phyloP scores from a whole-genome alignment of 2,329 filamentous ascomycete genomes.

The Phialemoniopsis sp. region DNA sequence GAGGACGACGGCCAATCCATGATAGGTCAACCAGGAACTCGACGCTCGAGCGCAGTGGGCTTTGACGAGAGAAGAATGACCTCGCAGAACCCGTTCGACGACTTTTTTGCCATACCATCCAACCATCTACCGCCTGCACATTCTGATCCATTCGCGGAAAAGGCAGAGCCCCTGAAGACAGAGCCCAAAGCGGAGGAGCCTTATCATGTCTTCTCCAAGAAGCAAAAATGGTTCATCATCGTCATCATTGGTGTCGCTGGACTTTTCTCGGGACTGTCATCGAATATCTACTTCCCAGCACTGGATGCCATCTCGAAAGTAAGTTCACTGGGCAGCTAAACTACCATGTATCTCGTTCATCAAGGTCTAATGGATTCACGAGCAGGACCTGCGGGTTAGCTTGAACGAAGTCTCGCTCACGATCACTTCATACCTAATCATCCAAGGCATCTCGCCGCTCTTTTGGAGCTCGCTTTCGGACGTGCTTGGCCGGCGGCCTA shows the following conservation, averaged over 20 bases:
- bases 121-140: background rate
- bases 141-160: background rate
- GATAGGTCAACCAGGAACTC: background rate
- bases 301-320: constrained; percentile 30
- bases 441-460: constrained; percentile 44
- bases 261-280: constrained; percentile 47
- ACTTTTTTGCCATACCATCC: background rate
- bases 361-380: background rate
- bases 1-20: background rate
- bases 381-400: constrained; percentile 22
- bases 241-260: constrained; percentile 44
- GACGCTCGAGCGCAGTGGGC: background rate
- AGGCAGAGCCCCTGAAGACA: background rate
- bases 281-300: constrained; percentile 46
- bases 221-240: constrained; percentile 40
- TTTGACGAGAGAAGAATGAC: background rate
- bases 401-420: constrained; percentile 28
- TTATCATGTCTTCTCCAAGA: constrained; percentile 28
- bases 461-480: constrained; percentile 46
- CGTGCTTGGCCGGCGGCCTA: constrained; percentile 34
- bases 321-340: constrained; percentile 2
- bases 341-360: background rate
- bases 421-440: constrained; percentile 42
- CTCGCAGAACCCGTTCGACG: background rate
- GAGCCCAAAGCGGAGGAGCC: background rate